Conservation (phyloP, 345 rosid genomes). For the Populus ilicifolia region DNA sequence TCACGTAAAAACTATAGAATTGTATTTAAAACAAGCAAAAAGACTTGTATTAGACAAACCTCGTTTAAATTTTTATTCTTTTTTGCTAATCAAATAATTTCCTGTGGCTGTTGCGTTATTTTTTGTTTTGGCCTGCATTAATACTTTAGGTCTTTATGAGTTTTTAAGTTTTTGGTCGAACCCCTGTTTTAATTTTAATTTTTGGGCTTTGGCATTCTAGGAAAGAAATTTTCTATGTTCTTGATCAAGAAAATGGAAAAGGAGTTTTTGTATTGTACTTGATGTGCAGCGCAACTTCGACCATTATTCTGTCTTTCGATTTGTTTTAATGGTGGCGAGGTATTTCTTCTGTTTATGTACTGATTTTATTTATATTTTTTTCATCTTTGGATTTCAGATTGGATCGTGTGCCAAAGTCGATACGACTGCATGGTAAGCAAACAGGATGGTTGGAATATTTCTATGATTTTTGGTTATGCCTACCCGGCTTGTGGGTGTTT, state of each 20-base stretch:
- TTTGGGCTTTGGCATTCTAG: background rate
- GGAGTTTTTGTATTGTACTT: no score
- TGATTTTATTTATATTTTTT: background rate
- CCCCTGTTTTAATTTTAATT: background rate
- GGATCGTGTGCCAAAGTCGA: background rate
- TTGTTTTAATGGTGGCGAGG: no score
- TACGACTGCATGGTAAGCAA: background rate
- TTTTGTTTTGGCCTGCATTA: background rate
- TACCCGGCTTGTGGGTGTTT: constrained; percentile 82
- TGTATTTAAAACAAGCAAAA: background rate
- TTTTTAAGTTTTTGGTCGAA: background rate
- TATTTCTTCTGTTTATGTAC: background rate
- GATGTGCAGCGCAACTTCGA: no score
- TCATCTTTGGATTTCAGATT: background rate
- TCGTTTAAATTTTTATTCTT: background rate
- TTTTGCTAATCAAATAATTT: background rate
- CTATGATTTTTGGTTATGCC: constrained; percentile 64
- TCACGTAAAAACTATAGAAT: background rate
- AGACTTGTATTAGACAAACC: background rate
- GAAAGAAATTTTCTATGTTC: no score
- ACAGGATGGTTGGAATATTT: constrained; percentile 37
- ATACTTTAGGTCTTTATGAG: no score
- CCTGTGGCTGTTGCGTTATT: background rate
- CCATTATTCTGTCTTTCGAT: no score
- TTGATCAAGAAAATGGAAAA: background rate